Evolutionary conservation across 2,329 filamentous ascomycete genomes (phyloP).

Genomic region (Tolypocladium sp.): DNA sequence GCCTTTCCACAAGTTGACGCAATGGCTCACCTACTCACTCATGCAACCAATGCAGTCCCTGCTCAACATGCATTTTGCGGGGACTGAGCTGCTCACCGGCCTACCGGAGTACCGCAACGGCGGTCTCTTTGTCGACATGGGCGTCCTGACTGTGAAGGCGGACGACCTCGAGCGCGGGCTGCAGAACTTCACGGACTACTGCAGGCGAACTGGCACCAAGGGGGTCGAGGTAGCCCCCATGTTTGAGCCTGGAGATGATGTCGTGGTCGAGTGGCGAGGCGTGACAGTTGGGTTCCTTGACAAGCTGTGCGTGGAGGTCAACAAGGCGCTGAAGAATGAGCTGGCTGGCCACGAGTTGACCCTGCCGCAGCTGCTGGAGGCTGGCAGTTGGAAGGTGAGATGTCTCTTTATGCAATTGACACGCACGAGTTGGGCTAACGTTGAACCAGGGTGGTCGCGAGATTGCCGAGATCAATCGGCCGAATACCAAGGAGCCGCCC

Average conservation of each 20-base stretch:
- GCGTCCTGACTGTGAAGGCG: slow-evolving; percentile 67
- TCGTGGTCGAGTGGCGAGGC: slow-evolving; percentile 58
- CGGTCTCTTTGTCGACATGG: slow-evolving; percentile 77
- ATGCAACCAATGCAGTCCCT: slow-evolving; percentile 85
- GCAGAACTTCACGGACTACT: slow-evolving; percentile 53
- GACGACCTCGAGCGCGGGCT: slow-evolving; percentile 63
- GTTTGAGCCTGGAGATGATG: slow-evolving; percentile 51
- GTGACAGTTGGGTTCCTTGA: slow-evolving; percentile 54
- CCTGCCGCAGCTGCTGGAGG: slow-evolving; percentile 84
- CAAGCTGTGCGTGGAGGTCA: slow-evolving; percentile 39
- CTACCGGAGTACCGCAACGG: slow-evolving; percentile 90
- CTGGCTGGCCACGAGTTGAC: slow-evolving; percentile 64
- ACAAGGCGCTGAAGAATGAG: slow-evolving; percentile 53
- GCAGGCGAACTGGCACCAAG: slow-evolving; percentile 60
- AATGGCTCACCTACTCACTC: slow-evolving; percentile 90
- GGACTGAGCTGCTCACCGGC: slow-evolving; percentile 74
- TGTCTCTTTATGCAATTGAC: fast-evolving
- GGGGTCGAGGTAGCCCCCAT: slow-evolving; percentile 45
- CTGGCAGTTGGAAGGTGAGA: slow-evolving; percentile 92
- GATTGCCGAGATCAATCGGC: slow-evolving; percentile 88
- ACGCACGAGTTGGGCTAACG: neutral
- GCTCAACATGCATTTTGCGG: slow-evolving; percentile 71
- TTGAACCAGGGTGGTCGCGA: slow-evolving; percentile 71
- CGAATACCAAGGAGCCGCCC: slow-evolving; percentile 92
- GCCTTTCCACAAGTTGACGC: slow-evolving; percentile 88